phyloP scores from a whole-genome alignment of 768 basidiomycete genomes.

The Clitopilus passeckerianus region DNA sequence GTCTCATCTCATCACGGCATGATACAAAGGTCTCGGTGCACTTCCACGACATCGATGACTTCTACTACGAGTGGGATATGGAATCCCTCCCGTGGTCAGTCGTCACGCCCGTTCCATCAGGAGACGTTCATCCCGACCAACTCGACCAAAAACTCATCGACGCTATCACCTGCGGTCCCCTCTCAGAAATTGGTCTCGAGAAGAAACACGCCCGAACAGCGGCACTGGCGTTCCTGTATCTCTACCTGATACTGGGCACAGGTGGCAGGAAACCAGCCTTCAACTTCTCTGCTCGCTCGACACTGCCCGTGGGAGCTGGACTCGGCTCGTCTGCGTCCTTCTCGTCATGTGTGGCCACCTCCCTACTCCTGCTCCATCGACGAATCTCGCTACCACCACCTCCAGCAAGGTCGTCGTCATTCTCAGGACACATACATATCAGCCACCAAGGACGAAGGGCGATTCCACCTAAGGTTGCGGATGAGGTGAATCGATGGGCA shows the following conservation, averaged over 20 bases:
- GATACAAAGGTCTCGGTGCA: conserved; percentile 72
- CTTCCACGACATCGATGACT: conserved; percentile 74
- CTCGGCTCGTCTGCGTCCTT: conserved; percentile 97
- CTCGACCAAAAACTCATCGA: conserved; percentile 74
- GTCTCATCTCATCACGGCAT: conserved; percentile 67
- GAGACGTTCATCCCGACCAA: conserved; percentile 52
- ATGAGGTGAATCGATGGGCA: conserved; percentile 88
- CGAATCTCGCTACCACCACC: conserved; percentile 58
- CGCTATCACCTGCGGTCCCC: conserved; percentile 51
- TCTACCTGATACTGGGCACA: conserved; percentile 79
- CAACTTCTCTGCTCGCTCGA: conserved; percentile 79
- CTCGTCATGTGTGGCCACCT: conserved; percentile 80
- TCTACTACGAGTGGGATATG: conserved; percentile 79
- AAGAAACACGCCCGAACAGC: conserved; percentile 37
- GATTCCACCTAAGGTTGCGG: conserved; percentile 58
- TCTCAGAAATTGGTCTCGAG: conserved; percentile 29
- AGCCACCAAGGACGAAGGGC: conserved; percentile 64
- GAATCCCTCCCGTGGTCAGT: conserved; percentile 76
- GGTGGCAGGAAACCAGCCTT: conserved; percentile 61
- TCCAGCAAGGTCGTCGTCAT: conserved; percentile 41
- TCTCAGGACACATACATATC: conserved; percentile 49
- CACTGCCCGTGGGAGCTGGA: conserved; percentile 91
- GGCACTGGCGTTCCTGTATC: conserved; percentile 79
- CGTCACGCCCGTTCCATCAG: conserved; percentile 46
- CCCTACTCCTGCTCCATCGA: conserved; percentile 71